Percentiles rank a stretch among this genome's conserved stretches.
Evolutionary conservation across 345 rosid genomes (phyloP).

Genomic region (Boechera divaricarpa): DNA sequence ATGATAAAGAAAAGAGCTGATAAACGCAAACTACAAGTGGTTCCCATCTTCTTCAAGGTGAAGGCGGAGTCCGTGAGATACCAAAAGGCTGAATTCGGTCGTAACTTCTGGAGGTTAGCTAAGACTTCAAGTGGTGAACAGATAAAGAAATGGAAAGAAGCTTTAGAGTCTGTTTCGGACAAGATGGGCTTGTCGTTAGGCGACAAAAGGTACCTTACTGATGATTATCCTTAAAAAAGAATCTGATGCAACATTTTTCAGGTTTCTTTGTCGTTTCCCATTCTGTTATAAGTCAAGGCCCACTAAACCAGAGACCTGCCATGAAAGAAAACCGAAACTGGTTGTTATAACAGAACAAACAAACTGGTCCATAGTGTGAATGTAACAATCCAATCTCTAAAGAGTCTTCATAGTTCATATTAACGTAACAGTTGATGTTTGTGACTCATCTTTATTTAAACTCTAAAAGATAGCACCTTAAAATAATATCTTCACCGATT

Average conservation of each 20-base stretch:
- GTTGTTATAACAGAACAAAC: not conserved
- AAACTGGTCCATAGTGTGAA: not conserved
- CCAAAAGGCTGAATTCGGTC: conserved; percentile 6
- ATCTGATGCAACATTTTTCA: not conserved
- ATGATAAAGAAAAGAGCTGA: conserved; percentile 1
- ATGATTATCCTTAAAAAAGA: not conserved
- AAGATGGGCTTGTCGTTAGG: conserved; percentile 8
- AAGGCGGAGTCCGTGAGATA: not conserved
- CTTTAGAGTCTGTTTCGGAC: conserved; percentile 9
- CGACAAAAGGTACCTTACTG: not conserved
- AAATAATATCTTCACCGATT: not conserved
- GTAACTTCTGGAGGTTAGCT: conserved; percentile 21
- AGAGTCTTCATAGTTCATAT: not conserved
- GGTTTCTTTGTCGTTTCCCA: not conserved
- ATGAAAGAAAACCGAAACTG: no score
- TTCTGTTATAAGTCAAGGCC: no score
- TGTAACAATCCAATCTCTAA: not conserved
- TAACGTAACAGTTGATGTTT: not conserved
- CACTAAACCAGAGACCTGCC: no score
- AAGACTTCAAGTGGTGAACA: conserved; percentile 19
- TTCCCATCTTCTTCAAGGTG: conserved; percentile 31
- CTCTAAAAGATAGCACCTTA: not conserved
- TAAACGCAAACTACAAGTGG: not conserved
- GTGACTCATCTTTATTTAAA: not conserved
- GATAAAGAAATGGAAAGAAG: conserved; percentile 26